Evolutionary conservation across 2,329 filamentous ascomycete species (phyloP).

Genomic region (Golovinomyces cichoracearum): DNA sequence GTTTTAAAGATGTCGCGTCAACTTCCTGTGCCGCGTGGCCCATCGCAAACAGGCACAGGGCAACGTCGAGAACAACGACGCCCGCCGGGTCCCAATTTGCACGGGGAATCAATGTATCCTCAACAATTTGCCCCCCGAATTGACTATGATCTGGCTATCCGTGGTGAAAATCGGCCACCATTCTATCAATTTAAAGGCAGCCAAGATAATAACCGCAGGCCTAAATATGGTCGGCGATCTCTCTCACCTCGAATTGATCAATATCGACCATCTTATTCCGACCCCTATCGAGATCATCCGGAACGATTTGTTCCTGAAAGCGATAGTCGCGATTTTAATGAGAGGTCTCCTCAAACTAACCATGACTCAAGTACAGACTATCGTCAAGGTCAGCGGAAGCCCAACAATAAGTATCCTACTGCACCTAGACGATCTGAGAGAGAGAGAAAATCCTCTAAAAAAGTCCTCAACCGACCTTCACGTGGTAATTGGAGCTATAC

Average conservation of each 20-base stretch:
- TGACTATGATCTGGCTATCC: constrained; percentile 3
- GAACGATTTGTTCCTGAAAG: neutral
- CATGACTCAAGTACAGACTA: neutral
- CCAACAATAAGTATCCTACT: too few species aligned
- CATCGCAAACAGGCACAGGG: constrained; percentile 6
- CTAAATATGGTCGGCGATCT: neutral
- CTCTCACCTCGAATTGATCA: constrained; percentile 1
- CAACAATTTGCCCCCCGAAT: constrained; percentile 1
- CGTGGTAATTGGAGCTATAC: constrained; percentile 10
- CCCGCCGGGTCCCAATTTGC: neutral
- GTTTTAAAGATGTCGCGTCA: constrained; percentile 10
- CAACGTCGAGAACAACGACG: neutral
- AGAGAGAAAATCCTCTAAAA: constrained; percentile 3
- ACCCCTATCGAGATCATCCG: constrained; percentile 1
- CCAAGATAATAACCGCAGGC: constrained; percentile 1
- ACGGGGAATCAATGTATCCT: constrained; percentile 8
- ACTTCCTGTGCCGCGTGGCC: constrained; percentile 11
- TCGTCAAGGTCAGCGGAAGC: neutral
- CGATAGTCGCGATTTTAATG: constrained; percentile 4
- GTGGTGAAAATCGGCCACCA: constrained; percentile 5
- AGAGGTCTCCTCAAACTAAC: neutral
- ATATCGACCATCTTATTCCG: constrained; percentile 1
- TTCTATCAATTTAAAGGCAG: constrained; percentile 2
- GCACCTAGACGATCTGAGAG: constrained; percentile 2
- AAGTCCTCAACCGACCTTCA: constrained; percentile 4